A percentile compares a stretch with the other conserved stretches of the same genome.
phyloP scores from a whole-genome alignment of 352 stramenopile genomes.

The Pythium diclinum region DNA sequence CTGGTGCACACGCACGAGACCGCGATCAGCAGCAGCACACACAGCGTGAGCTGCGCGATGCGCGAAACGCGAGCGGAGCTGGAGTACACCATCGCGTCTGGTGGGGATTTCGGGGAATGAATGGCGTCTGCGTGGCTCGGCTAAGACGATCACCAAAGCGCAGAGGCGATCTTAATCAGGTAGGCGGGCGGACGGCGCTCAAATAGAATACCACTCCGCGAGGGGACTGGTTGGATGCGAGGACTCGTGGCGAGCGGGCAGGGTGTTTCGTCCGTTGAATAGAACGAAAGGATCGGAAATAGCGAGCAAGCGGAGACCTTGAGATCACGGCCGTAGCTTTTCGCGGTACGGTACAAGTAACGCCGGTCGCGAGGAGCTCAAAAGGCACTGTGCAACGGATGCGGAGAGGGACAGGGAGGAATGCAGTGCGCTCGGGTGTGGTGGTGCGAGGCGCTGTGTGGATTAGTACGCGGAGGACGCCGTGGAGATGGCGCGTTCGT shows the following conservation, averaged over 20 bases:
- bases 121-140: background rate
- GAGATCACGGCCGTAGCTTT: background rate
- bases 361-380: background rate
- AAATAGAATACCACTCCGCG: background rate
- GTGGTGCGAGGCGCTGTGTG: too few relatives aligned
- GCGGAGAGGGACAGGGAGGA: too few relatives aligned
- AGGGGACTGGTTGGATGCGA: background rate
- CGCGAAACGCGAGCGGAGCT: slow-evolving; percentile 6
- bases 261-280: background rate
- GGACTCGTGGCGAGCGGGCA: background rate
- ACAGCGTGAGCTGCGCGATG: slow-evolving; percentile 12
- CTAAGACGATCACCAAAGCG: background rate
- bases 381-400: background rate
- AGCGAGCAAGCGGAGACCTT: background rate
- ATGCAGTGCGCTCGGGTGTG: background rate
- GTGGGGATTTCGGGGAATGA: background rate
- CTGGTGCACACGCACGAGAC: background rate
- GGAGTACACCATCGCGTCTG: background rate
- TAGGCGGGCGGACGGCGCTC: background rate
- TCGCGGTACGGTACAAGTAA: background rate
- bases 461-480: background rate
- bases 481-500: background rate
- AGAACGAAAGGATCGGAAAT: background rate
- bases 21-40: slow-evolving; percentile 12
- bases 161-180: background rate